phyloP scores from a whole-genome alignment of 768 basidiomycete species.

The Naganishia randhawae region DNA sequence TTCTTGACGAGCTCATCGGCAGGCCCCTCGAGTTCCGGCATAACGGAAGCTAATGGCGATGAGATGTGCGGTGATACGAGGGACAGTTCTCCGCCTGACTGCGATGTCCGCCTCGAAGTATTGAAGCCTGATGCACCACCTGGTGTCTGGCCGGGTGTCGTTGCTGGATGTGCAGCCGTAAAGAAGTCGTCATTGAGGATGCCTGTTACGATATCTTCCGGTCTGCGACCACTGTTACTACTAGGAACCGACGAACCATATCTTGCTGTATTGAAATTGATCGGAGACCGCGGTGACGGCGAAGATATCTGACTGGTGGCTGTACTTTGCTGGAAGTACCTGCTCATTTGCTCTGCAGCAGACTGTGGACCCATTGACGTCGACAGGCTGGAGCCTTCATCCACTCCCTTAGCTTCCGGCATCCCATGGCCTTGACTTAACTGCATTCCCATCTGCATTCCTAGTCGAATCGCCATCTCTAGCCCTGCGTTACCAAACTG shows the following conservation, averaged over 20 bases:
- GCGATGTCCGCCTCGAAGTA: constrained; percentile 35
- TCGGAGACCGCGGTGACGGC: not conserved
- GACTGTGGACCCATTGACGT: constrained; percentile 1
- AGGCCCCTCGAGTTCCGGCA: constrained; percentile 5
- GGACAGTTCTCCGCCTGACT: constrained; percentile 15
- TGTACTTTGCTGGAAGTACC: constrained; percentile 9
- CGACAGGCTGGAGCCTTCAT: constrained; percentile 3
- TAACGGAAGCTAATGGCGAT: constrained; percentile 26
- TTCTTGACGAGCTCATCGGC: constrained; percentile 55
- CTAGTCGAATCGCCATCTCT: constrained; percentile 49
- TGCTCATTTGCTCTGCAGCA: constrained; percentile 5
- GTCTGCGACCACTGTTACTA: not conserved
- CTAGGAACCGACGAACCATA: not conserved
- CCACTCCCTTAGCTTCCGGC: not conserved
- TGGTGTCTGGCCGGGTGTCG: constrained; percentile 29
- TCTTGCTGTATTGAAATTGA: not conserved
- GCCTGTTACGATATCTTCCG: constrained; percentile 37
- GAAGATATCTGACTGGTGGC: constrained; percentile 18
- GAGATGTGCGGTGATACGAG: constrained; percentile 32
- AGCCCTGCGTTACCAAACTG: constrained; percentile 46
- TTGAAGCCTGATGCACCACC: constrained; percentile 30
- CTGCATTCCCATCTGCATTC: constrained; percentile 49
- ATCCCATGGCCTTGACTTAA: constrained; percentile 25
- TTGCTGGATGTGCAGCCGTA: constrained; percentile 28
- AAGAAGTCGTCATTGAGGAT: constrained; percentile 49